Percentiles rank a stretch among this genome's conserved stretches.
Evolutionary conservation across 441 rosid genomes (phyloP).

Genomic region (Syzygium malaccense): DNA sequence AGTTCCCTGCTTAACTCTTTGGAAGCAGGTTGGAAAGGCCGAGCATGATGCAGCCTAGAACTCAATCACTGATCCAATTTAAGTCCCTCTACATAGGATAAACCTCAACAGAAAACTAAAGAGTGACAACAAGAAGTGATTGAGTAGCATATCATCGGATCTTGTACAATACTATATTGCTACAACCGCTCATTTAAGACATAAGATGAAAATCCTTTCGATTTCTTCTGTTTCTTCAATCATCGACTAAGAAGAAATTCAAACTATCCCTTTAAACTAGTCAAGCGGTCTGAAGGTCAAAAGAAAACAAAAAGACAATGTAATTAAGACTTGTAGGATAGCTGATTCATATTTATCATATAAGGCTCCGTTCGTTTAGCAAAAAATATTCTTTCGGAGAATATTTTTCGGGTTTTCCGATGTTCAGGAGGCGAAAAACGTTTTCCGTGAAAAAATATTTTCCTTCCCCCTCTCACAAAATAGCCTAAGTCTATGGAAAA

Average conservation of each 20-base stretch:
- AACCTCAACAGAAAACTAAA: background rate
- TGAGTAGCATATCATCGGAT: background rate
- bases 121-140: background rate
- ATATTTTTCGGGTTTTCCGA: too few species aligned
- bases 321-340: background rate
- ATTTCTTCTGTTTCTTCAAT: too few species aligned
- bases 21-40: background rate
- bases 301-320: background rate
- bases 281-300: background rate
- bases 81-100: background rate
- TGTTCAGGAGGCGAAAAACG: too few species aligned
- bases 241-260: background rate
- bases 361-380: too few species aligned
- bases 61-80: background rate
- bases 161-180: background rate
- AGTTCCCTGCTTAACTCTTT: background rate
- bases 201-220: background rate
- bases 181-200: background rate
- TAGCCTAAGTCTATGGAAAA: too few species aligned
- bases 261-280: background rate
- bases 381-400: too few species aligned
- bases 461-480: too few species aligned
- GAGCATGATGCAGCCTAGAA: background rate
- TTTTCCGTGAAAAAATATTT: too few species aligned
- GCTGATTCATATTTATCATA: background rate